These are phyloP conservation scores for Catenaria anguillulae DNA, from an alignment of 371 early-diverging fungal genomes.

Conservation along the genomic window DNA sequence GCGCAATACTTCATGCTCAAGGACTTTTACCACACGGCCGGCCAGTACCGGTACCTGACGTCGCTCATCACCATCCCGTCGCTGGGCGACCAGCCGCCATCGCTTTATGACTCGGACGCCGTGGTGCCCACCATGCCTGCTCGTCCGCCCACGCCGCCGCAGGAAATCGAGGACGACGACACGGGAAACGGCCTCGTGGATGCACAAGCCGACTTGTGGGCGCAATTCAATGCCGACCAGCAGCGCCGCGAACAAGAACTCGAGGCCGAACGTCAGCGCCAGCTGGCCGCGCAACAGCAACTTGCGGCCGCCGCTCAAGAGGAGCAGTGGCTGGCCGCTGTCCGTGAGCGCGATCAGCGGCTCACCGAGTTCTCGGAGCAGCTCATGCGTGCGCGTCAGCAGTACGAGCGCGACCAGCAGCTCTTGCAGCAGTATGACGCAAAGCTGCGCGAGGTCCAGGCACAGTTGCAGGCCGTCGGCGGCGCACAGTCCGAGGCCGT, in stretches of 20 bases:
- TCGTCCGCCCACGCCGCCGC: slow-evolving; percentile 8
- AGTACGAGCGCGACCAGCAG: slow-evolving; percentile 69
- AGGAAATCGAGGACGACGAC: slow-evolving; percentile 15
- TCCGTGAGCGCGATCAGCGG: slow-evolving; percentile 11
- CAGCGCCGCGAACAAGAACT: slow-evolving; percentile 33
- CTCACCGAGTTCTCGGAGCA: slow-evolving; percentile 58
- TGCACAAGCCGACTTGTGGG: slow-evolving; percentile 23
- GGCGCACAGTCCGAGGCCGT: slow-evolving; percentile 20
- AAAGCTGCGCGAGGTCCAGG: slow-evolving; percentile 12
- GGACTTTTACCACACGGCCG: slow-evolving; percentile 83
- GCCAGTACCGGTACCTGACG: slow-evolving; percentile 74
- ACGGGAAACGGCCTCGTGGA: slow-evolving; percentile 16
- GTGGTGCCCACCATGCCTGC: slow-evolving; percentile 2
- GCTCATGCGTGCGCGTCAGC: slow-evolving; percentile 45
- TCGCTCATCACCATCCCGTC: slow-evolving; percentile 82
- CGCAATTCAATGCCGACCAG: slow-evolving; percentile 6
- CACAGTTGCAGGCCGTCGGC: not conserved
- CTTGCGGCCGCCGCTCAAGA: slow-evolving; percentile 24
- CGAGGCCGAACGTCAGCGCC: slow-evolving; percentile 38
- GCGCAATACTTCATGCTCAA: slow-evolving; percentile 65
- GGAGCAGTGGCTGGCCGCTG: slow-evolving; percentile 41
- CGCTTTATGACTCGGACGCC: slow-evolving; percentile 5
- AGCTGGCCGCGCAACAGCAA: slow-evolving; percentile 51
- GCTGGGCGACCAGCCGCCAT: slow-evolving; percentile 24
- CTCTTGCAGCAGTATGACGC: slow-evolving; percentile 66